A percentile compares a stretch with the other conserved stretches of the same genome.
Evolutionary conservation across 306 rosid species (phyloP).

Genomic region (Purshia tridentata): DNA sequence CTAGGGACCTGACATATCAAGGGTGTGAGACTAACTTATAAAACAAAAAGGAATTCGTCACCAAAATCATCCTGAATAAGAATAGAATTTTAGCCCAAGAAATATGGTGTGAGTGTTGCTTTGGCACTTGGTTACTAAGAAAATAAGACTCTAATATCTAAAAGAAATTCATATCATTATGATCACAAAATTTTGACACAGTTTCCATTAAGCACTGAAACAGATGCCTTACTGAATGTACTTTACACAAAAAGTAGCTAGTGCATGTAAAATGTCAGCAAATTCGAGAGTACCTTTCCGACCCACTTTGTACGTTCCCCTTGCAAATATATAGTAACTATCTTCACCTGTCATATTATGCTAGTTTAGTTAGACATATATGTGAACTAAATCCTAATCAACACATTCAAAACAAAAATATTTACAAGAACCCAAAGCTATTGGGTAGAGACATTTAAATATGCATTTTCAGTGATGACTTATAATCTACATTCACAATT

Average conservation of each 20-base stretch:
- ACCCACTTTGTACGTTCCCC: slow-evolving; percentile 77
- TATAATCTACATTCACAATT: not conserved
- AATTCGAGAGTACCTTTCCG: slow-evolving; percentile 67
- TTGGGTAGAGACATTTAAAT: not conserved
- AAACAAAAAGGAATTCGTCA: not conserved
- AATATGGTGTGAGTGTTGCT: not conserved
- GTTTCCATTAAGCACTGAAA: not conserved
- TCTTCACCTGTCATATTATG: slow-evolving; percentile 60
- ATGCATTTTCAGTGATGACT: not conserved
- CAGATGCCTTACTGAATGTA: not conserved
- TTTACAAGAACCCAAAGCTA: not conserved
- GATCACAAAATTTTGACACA: not conserved
- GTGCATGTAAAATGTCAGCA: not conserved
- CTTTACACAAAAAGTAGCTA: not conserved
- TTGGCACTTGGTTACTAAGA: not conserved
- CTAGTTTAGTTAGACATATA: slow-evolving; percentile 2
- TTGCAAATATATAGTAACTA: slow-evolving; percentile 64
- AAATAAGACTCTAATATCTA: not conserved
- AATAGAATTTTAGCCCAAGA: not conserved
- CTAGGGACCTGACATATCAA: not conserved
- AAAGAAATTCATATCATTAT: not conserved
- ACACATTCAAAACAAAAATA: not conserved
- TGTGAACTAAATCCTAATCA: not conserved
- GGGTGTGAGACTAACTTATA: slow-evolving; percentile 5
- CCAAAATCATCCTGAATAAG: not conserved